Conservation (phyloP, 1,139 yeast species). For the Diutina pseudorugosa region DNA sequence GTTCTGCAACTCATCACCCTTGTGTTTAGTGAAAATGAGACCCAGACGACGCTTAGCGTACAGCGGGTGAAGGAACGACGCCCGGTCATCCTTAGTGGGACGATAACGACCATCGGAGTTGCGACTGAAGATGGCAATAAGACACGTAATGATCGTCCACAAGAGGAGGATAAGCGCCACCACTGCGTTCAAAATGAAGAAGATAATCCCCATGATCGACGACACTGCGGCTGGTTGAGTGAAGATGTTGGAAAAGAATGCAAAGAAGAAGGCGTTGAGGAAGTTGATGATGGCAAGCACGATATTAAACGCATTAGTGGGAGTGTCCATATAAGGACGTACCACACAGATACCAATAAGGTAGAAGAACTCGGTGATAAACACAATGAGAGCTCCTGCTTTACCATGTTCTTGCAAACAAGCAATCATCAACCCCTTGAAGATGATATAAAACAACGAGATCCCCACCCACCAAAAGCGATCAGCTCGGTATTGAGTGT, state of each 20-base stretch:
- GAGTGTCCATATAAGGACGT: slow-evolving; percentile 88
- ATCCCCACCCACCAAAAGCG: slow-evolving; percentile 73
- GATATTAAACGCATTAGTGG: slow-evolving; percentile 87
- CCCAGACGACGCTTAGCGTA: slow-evolving; percentile 15
- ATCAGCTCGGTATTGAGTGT: slow-evolving; percentile 83
- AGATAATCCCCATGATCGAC: slow-evolving; percentile 87
- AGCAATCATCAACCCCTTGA: slow-evolving; percentile 78
- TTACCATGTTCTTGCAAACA: slow-evolving; percentile 72
- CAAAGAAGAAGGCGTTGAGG: slow-evolving; percentile 71
- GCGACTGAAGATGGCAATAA: slow-evolving; percentile 70
- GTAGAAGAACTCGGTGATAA: slow-evolving; percentile 62
- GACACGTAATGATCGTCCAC: not conserved
- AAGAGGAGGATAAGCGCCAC: not conserved
- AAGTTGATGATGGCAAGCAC: slow-evolving; percentile 70
- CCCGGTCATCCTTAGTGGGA: slow-evolving; percentile 95
- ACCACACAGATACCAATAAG: slow-evolving; percentile 51
- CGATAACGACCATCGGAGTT: slow-evolving; percentile 96
- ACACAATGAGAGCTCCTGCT: slow-evolving; percentile 67
- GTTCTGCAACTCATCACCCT: slow-evolving; percentile 66
- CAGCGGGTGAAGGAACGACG: slow-evolving; percentile 64
- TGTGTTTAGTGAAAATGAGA: slow-evolving; percentile 21
- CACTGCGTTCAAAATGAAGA: slow-evolving; percentile 36
- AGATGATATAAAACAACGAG: slow-evolving; percentile 49
- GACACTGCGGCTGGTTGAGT: slow-evolving; percentile 78
- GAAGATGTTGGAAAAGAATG: slow-evolving; percentile 81